These are phyloP conservation scores for Kazachstania sp. DNA, from an alignment of 1,139 yeast species.

Conservation along the genomic window DNA sequence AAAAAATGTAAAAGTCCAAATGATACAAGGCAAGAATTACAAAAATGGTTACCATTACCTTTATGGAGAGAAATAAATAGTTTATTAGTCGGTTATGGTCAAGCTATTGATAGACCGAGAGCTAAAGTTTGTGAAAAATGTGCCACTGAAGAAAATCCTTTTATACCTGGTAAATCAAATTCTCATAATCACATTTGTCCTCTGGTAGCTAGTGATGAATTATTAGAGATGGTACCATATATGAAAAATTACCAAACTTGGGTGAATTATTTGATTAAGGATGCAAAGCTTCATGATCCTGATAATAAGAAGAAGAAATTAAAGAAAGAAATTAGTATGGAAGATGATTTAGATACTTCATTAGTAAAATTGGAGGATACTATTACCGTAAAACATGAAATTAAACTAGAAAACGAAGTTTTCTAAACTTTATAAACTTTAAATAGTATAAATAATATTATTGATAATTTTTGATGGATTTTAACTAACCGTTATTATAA, in stretches of 20 bases:
- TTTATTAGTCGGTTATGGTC: constrained; percentile 86
- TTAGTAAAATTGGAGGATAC: constrained; percentile 3
- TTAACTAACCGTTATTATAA: no score
- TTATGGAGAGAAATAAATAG: constrained; percentile 85
- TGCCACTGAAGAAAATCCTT: neutral
- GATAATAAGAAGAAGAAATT: neutral
- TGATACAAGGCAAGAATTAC: constrained; percentile 56
- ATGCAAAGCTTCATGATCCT: constrained; percentile 4
- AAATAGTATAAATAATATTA: neutral
- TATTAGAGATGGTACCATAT: constrained; percentile 7
- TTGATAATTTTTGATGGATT: no score
- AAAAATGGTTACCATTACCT: constrained; percentile 63
- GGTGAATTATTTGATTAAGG: constrained; percentile 7
- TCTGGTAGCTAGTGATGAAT: constrained; percentile 3
- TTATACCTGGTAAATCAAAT: neutral
- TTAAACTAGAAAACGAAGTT: neutral
- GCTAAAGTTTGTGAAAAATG: constrained; percentile 17
- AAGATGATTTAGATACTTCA: neutral
- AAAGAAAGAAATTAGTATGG: neutral
- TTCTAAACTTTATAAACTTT: neutral
- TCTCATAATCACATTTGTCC: neutral
- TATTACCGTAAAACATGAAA: neutral
- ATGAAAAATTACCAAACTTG: constrained; percentile 9
- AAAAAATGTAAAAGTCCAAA: constrained; percentile 59
- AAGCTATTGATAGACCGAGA: constrained; percentile 70